Percentiles rank a stretch among this genome's conserved stretches.
phyloP scores from a whole-genome alignment of 2,329 filamentous ascomycete genomes.

The Karstenula rhodostoma region DNA sequence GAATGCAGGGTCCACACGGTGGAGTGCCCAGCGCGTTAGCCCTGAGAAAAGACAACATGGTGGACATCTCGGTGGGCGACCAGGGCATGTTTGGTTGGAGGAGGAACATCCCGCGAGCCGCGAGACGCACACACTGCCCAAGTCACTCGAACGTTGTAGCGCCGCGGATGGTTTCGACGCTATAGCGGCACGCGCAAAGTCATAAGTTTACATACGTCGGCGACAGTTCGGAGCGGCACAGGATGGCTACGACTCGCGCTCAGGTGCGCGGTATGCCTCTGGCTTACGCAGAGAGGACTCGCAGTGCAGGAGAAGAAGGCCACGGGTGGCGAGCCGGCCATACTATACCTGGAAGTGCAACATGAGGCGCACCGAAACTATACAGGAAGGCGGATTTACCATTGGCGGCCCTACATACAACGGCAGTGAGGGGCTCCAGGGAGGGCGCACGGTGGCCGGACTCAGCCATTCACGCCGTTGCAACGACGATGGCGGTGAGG shows the following conservation, averaged over 20 bases:
- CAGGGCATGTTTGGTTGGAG: slow-evolving; percentile 4
- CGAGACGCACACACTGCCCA: background rate
- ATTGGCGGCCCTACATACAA: slow-evolving; percentile 17
- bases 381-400: slow-evolving; percentile 4
- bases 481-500: slow-evolving; percentile 25
- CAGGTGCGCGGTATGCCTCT: slow-evolving; percentile 9
- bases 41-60: background rate
- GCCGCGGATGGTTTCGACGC: slow-evolving; percentile 1
- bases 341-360: background rate
- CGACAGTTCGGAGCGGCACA: slow-evolving; percentile 11
- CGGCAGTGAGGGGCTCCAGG: slow-evolving; percentile 6
- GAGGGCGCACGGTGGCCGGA: slow-evolving; percentile 15
- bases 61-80: background rate
- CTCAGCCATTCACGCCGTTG: slow-evolving; percentile 28
- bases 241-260: background rate
- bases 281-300: slow-evolving; percentile 9
- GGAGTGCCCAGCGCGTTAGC: slow-evolving; percentile 9
- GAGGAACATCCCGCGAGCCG: slow-evolving; percentile 2
- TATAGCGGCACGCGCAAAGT: slow-evolving; percentile 2
- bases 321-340: background rate
- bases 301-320: slow-evolving; percentile 1
- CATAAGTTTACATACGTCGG: background rate
- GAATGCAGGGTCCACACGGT: slow-evolving; percentile 13
- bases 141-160: slow-evolving; percentile 4
- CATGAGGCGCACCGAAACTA: background rate